These are phyloP conservation scores for Trichoderma sp. DNA, from an alignment of 2,329 filamentous ascomycete genomes.

Conservation along the genomic window DNA sequence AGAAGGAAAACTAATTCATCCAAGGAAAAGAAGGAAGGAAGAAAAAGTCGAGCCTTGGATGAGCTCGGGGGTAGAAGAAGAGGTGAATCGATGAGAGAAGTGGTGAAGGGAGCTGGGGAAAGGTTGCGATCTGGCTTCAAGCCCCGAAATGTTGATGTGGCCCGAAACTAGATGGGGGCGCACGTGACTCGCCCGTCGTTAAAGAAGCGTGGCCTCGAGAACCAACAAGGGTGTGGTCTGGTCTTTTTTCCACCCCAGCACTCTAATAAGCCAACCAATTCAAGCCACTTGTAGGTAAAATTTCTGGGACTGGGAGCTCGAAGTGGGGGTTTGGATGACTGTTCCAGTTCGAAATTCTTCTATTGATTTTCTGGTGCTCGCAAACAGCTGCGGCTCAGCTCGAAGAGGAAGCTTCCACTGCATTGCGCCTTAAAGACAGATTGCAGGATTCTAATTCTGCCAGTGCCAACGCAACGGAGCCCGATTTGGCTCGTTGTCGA, in stretches of 20 bases:
- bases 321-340: constrained; percentile 14
- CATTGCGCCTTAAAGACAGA: neutral
- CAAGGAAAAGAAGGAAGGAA: constrained; percentile 38
- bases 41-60: constrained; percentile 41
- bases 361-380: neutral
- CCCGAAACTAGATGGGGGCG: constrained; percentile 37
- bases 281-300: constrained; percentile 9
- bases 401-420: neutral
- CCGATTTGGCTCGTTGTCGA: constrained; percentile 21
- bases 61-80: constrained; percentile 38
- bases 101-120: constrained; percentile 39
- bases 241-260: neutral
- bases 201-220: constrained; percentile 21
- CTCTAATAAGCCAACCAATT: constrained; percentile 13
- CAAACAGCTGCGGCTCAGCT: neutral
- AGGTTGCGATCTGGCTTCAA: constrained; percentile 49
- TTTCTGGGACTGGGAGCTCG: neutral
- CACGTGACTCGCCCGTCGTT: constrained; percentile 36
- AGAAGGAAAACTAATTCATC: constrained; percentile 44
- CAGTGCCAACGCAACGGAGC: neutral
- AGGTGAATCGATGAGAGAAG: constrained; percentile 30
- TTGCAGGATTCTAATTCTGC: neutral
- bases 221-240: neutral
- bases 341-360: constrained; percentile 2
- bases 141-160: constrained; percentile 47